Percentiles rank a stretch among this genome's conserved stretches.
These are phyloP conservation scores for Dysphania ambrosioides DNA, from an alignment of 148 eudicot species.

Conservation along the genomic window DNA sequence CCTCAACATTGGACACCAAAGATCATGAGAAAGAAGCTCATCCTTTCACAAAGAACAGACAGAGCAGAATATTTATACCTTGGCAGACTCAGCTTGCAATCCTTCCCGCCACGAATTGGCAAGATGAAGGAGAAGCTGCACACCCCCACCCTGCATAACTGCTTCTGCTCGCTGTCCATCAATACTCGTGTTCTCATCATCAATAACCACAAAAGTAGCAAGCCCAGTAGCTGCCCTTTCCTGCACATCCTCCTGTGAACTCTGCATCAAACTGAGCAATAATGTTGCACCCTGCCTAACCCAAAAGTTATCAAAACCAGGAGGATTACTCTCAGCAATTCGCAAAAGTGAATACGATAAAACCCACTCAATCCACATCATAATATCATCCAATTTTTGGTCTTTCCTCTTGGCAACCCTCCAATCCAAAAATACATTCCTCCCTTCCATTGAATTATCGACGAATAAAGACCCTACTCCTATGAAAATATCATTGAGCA, in stretches of 20 bases:
- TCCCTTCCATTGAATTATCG: constrained; percentile 49
- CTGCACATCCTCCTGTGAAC: constrained; percentile 91
- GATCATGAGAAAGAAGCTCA: neutral
- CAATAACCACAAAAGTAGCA: constrained; percentile 93
- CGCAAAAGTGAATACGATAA: constrained; percentile 81
- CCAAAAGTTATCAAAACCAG: constrained; percentile 85
- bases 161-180: constrained; percentile 88
- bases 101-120: constrained; percentile 94
- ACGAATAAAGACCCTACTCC: constrained; percentile 58
- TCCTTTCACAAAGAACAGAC: neutral
- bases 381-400: constrained; percentile 52
- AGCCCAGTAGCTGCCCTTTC: constrained; percentile 93
- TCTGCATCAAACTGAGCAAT: constrained; percentile 78
- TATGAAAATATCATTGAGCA: constrained; percentile 55
- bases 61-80: constrained; percentile 41
- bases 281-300: constrained; percentile 79
- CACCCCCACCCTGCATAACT: constrained; percentile 85
- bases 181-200: constrained; percentile 89
- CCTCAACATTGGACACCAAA: neutral
- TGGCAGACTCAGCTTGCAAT: constrained; percentile 90
- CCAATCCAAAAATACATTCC: constrained; percentile 65
- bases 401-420: constrained; percentile 47
- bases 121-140: constrained; percentile 71
- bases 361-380: constrained; percentile 90
- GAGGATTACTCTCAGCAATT: constrained; percentile 78